Conservation (phyloP, 352 stramenopile genomes). For the Phytophthora citricola region DNA sequence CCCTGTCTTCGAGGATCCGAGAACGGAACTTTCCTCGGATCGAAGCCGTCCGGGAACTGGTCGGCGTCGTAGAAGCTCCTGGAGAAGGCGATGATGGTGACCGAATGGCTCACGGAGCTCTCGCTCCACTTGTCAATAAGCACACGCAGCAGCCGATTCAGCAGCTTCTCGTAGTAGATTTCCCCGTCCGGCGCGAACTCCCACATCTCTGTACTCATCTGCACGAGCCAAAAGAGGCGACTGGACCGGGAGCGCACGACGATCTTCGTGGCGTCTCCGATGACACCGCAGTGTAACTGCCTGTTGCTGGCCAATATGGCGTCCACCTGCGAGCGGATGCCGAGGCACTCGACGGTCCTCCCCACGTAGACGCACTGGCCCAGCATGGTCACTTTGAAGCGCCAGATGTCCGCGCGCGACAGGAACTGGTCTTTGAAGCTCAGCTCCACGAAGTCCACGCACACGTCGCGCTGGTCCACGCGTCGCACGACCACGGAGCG, state of each 20-base stretch:
- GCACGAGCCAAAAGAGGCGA: conserved; percentile 97
- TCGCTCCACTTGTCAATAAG: conserved; percentile 89
- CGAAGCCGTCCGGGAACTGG: conserved; percentile 69
- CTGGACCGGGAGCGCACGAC: conserved; percentile 95
- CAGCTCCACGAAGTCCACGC: conserved; percentile 88
- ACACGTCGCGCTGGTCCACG: conserved; percentile 63
- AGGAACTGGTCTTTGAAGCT: conserved; percentile 93
- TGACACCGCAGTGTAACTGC: conserved; percentile 90
- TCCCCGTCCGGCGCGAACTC: conserved; percentile 89
- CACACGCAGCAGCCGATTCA: conserved; percentile 77
- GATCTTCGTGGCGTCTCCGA: conserved; percentile 97
- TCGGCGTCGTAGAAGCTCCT: conserved; percentile 85
- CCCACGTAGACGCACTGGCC: conserved; percentile 83
- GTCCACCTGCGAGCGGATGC: conserved; percentile 92
- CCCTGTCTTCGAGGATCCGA: conserved; percentile 54
- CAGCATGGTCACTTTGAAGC: conserved; percentile 84
- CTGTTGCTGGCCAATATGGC: conserved; percentile 82
- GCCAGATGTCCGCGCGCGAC: conserved; percentile 90
- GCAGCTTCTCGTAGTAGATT: conserved; percentile 93
- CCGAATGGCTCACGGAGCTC: conserved; percentile 86
- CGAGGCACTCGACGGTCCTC: conserved; percentile 66
- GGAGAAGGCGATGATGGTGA: conserved; percentile 94
- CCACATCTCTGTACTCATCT: conserved; percentile 97
- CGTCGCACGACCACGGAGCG: conserved; percentile 59
- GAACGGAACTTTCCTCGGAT: conserved; percentile 53